Evolutionary conservation across 805 yeast species (phyloP), one percentile per base, ranked within the genome.

Genomic region (Wickerhamiella nectarea): DNA sequence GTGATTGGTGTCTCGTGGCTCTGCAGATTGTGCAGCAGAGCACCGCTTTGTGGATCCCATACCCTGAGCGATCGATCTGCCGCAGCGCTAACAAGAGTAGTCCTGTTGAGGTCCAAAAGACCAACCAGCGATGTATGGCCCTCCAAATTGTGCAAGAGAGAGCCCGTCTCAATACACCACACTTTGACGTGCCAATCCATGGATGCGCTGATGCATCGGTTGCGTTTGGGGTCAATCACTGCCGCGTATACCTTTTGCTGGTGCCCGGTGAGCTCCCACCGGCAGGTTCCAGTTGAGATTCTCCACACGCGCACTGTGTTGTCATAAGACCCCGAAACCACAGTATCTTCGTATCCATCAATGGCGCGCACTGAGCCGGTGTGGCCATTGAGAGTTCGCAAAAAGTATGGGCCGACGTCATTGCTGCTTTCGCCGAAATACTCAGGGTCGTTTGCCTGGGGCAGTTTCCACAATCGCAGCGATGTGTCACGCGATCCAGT

Each of bases 101-200:
- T 76, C 20, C 80, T 77, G 5, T 85, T 76, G 7, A 87, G 70
- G 36, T 83, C 84, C 21, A 89, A 67, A 11, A 91, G 66, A 0
- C 97, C 98, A 12, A 91, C 98, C 17, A 91, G 65, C 10, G 89
- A 82, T 1, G 83, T 77, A 60, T 91, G 98, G 1, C 95, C 96
- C 45, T 78, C 85, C 37, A 89, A 65, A 0, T 84, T 73, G 36
- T 76, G 68, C 39, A 82, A 61, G 40, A 80, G 71, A 47, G 72
- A 68, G 7, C 96, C 95, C 14, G 79, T 76, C 34, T 71, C 75
- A 42, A 87, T 66, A 60, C 86, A 87, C 98, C 98, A 91, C 18
- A 87, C 78, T 57, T 79, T 76, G 41, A 91, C 84, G 2, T 84
- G 75, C 52, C 83, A 73, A 59, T 91, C 98, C 78, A 85, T 78